Evolutionary conservation across 2,329 filamentous ascomycete species (phyloP), one percentile per base, ranked within the genome.

Genomic region (Botrytis aclada): DNA sequence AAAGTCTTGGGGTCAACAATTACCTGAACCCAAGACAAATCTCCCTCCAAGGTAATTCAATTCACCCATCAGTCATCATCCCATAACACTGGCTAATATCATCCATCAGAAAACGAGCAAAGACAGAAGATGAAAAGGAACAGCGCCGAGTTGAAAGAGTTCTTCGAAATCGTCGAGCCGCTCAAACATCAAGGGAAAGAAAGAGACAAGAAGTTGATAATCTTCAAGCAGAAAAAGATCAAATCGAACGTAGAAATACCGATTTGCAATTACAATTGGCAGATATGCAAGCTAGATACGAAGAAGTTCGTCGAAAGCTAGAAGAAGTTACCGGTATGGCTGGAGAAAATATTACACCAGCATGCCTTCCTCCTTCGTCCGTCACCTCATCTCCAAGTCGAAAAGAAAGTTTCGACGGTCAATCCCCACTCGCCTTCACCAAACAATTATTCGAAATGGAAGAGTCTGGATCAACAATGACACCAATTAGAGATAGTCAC

Each of bases 51-150:
- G 95, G 92, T 93, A 89, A 80, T 85, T 56, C 75, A 56, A 41
- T 32, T 56, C 72, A 58, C 66, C 72, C 12, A 18, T 41, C 25
- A 39, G n/a, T 43, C 72, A 29, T 10, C 72, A 72, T 9, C 22
- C 72, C 12, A 47, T 74, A 22, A 65, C 64, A 51, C 70, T 56
- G 60, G 69, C 77, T 79, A 77, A 79, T 67, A 8, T 54, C 62
- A 18, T 39, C 65, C 18, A 1, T 0, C 75, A 94, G 93, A 77
- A 99, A 99, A 89, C 94, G 96, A 75, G 96, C 96, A 79, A 99
- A 98, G 88, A 99, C 96, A 4, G 95, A 97, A 80, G 96, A 98
- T 80, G 96, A 99, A 84, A 99, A 99, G 85, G 96, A 98, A 84
- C 96, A 99, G 83, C 92, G 96, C 62, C 93, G 96, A 75, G 97